phyloP scores from a whole-genome alignment of 2,329 filamentous ascomycete genomes.

The Fusarium napiforme region DNA sequence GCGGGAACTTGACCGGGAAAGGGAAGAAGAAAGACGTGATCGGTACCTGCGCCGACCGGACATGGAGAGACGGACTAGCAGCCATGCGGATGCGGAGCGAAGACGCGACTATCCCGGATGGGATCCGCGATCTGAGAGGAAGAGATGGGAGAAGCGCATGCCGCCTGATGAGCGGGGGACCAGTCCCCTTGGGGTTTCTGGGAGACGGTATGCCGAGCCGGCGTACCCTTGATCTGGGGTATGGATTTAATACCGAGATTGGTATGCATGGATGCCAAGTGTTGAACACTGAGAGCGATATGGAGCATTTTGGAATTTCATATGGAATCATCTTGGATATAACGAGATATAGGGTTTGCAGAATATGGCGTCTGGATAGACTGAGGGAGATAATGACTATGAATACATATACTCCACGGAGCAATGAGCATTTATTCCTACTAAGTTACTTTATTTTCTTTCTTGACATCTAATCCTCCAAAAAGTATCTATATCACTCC shows the following conservation, averaged over 20 bases:
- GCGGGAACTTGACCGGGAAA: constrained; percentile 54
- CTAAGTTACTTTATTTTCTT: background rate
- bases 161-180: constrained; percentile 46
- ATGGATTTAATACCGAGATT: background rate
- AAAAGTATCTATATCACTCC: background rate
- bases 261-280: background rate
- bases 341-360: constrained; percentile 12
- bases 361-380: constrained; percentile 24
- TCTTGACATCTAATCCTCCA: no score
- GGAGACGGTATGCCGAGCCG: constrained; percentile 54
- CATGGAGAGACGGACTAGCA: constrained; percentile 58
- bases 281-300: constrained; percentile 1
- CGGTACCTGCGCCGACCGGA: constrained; percentile 55
- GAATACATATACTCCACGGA: constrained; percentile 15
- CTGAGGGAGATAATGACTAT: constrained; percentile 23
- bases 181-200: constrained; percentile 50
- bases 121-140: constrained; percentile 50
- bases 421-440: background rate
- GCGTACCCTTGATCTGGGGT: constrained; percentile 42
- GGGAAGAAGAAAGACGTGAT: constrained; percentile 51
- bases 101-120: constrained; percentile 50
- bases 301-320: constrained; percentile 2
- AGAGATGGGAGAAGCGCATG: constrained; percentile 51
- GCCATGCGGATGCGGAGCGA: constrained; percentile 61
- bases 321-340: background rate